phyloP scores from a whole-genome alignment of 257 asterid species.

The Coffea eugenioides region DNA sequence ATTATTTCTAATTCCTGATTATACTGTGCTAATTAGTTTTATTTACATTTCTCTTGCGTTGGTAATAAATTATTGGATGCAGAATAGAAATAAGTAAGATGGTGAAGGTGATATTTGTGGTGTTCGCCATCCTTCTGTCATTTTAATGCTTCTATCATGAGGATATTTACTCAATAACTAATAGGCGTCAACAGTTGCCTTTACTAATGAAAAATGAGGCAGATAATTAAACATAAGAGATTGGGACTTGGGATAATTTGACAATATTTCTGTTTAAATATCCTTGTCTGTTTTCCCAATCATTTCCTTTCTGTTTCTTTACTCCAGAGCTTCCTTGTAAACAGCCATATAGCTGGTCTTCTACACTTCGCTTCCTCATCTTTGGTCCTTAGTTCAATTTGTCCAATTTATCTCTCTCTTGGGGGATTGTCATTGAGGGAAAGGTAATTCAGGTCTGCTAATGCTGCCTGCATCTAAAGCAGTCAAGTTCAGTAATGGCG shows the following conservation, averaged over 20 bases:
- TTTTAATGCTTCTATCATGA: not conserved
- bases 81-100: slow-evolving; percentile 8
- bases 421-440: too few relatives aligned
- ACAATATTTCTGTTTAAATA: not conserved
- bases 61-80: slow-evolving; percentile 6
- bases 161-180: too few relatives aligned
- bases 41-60: not conserved
- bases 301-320: not conserved
- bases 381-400: not conserved
- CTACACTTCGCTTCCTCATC: not conserved
- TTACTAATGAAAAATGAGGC: too few relatives aligned
- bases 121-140: not conserved
- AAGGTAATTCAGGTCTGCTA: too few relatives aligned
- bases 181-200: too few relatives aligned
- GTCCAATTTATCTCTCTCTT: not conserved
- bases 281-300: not conserved
- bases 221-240: too few relatives aligned
- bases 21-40: not conserved
- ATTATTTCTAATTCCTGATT: not conserved
- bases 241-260: not conserved
- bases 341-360: not conserved
- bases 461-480: too few relatives aligned
- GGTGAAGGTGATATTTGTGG: not conserved
- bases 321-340: not conserved
- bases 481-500: too few relatives aligned